Percentiles rank a stretch among this genome's conserved stretches.
Conservation (phyloP, 306 rosid genomes). For the Lagenaria siceraria region DNA sequence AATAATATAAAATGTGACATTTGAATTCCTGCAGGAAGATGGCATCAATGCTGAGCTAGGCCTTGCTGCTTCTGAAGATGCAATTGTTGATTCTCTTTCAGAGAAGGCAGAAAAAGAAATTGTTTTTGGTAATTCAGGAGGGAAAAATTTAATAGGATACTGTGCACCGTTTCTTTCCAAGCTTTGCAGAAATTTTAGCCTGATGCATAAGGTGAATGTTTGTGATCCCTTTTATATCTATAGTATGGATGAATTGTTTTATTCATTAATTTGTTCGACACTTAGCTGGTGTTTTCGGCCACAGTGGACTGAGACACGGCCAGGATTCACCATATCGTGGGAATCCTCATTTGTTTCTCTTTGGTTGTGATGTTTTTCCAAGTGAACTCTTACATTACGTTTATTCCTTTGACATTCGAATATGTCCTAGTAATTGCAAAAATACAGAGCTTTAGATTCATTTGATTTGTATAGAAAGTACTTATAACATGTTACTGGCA, state of each 20-base stretch:
- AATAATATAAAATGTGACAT: background rate
- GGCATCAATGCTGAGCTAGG: conserved; percentile 79
- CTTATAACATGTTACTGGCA: background rate
- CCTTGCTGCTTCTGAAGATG: conserved; percentile 92
- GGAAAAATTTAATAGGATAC: conserved; percentile 66
- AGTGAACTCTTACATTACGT: background rate
- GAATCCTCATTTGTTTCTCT: conserved; percentile 1
- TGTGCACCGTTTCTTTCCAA: conserved; percentile 69
- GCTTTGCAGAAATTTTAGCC: conserved; percentile 72
- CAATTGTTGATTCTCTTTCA: conserved; percentile 63
- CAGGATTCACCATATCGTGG: background rate
- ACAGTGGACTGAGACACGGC: background rate
- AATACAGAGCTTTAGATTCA: background rate
- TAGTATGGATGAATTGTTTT: background rate
- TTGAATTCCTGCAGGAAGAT: conserved; percentile 44
- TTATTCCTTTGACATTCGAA: background rate
- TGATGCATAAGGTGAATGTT: conserved; percentile 76
- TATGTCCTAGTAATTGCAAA: background rate
- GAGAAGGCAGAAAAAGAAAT: conserved; percentile 91
- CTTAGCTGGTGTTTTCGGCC: background rate
- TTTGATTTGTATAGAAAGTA: background rate
- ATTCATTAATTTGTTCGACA: background rate
- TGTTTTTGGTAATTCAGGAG: conserved; percentile 43
- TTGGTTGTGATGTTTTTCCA: background rate
- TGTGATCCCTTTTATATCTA: conserved; percentile 2